Conservation (phyloP, 202 grass and related monocot species). For the Saccharum hybrid region DNA sequence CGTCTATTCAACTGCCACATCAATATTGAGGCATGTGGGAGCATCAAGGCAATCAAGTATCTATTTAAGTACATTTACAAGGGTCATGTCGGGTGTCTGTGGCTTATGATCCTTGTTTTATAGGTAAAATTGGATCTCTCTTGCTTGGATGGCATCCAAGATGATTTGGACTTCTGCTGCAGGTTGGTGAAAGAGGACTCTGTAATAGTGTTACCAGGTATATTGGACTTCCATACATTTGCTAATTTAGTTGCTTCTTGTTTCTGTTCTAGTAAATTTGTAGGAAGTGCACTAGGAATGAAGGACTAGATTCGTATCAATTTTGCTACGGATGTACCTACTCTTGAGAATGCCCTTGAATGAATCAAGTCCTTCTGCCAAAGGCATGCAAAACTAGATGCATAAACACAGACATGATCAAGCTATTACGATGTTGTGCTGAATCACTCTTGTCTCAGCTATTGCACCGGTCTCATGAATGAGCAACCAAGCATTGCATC, state of each 20-base stretch:
- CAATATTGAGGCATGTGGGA: no score
- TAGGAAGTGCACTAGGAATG: conserved; percentile 65
- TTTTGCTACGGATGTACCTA: conserved; percentile 52
- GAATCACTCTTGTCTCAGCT: not conserved
- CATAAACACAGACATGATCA: conserved; percentile 23
- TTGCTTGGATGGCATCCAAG: conserved; percentile 49
- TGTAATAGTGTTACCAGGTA: conserved; percentile 60
- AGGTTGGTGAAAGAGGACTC: conserved; percentile 60
- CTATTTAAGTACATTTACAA: no score
- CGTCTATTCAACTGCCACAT: no score
- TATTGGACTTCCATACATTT: not conserved
- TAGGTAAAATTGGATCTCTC: conserved; percentile 61
- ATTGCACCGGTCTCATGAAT: not conserved
- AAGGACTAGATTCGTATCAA: conserved; percentile 67
- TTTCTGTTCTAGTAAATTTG: conserved; percentile 16
- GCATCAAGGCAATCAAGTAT: no score
- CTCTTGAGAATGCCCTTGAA: conserved; percentile 59
- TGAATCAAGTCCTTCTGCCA: conserved; percentile 70
- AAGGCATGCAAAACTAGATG: conserved; percentile 54
- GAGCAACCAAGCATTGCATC: not conserved
- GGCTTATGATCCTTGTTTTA: not conserved
- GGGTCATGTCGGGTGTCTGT: not conserved
- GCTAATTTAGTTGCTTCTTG: not conserved
- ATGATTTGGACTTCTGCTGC: conserved; percentile 62
- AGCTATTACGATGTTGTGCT: not conserved